phyloP scores from a whole-genome alignment of 345 rosid genomes.

The Mercurialis annua region DNA sequence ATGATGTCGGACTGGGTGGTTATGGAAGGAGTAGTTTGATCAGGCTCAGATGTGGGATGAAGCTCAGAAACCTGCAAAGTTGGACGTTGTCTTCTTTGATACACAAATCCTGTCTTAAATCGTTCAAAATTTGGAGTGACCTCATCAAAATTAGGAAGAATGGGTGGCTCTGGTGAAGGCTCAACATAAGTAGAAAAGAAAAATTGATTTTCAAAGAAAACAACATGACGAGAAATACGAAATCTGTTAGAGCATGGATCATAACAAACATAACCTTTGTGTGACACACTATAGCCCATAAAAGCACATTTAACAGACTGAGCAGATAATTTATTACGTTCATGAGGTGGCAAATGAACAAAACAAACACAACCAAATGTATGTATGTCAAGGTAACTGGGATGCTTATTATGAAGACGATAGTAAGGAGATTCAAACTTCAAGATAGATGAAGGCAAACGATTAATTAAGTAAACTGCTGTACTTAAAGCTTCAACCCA shows the following conservation, averaged over 20 bases:
- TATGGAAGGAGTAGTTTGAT: no score
- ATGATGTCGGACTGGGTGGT: no score
- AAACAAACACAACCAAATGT: neutral
- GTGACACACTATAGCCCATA: neutral
- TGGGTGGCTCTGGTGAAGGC: no score
- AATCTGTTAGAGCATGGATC: no score
- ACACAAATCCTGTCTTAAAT: no score
- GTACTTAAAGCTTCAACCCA: neutral
- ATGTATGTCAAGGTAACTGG: neutral
- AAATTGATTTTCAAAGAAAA: neutral
- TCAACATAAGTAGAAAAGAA: no score
- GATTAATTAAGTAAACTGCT: neutral
- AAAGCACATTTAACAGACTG: neutral
- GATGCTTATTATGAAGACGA: neutral
- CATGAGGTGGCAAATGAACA: neutral
- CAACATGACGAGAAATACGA: no score
- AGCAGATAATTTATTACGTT: neutral
- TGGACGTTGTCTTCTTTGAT: no score
- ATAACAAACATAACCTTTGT: no score
- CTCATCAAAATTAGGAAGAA: neutral
- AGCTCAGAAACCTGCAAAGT: no score
- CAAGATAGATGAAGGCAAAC: neutral
- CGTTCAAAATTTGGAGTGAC: neutral
- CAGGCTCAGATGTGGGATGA: no score
- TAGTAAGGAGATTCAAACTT: neutral